Evolutionary conservation across 306 rosid species (phyloP), one percentile per base, ranked within the genome.

Genomic region (Chamaecrista fasciculata): DNA sequence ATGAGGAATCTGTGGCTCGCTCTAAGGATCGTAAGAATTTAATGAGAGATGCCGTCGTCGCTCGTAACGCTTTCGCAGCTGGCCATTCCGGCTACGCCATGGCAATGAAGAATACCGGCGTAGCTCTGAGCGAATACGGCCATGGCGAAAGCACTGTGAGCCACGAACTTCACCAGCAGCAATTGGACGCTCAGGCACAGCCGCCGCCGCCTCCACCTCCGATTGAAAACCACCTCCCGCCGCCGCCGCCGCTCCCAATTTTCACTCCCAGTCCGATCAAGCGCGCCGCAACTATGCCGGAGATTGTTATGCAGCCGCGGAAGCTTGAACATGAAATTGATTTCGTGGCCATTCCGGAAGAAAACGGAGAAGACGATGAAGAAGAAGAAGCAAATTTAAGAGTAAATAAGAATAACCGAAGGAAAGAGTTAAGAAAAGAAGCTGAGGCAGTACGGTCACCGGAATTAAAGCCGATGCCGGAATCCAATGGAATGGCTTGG

Each of bases 61-160:
- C 97, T 29, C 79, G 97, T 0, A 91, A 88, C 40, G 95, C 90
- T 71, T 91, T 91, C 55, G 89, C 97, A 31, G 77, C 97, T 15
- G 90, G 86, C 33, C 95, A 91, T 24, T 86, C 92, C 52, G 97
- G 89, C 60, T 91, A 87, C 56, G 56, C 88, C 31, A 62, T 84
- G 57, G 82, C 89, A 1, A 71, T 91, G 52, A 91, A 91, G 61
- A 84, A 86, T 76, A 82, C 92, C 65, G 97, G 97, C 37, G 95
- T 95, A 55, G 97, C 95, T 8, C 74, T 91, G 28, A 82, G 86
- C 23, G 95, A 91, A 56, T 91, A 84, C 48, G 90, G 79, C 47
- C 95, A 76, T 18, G 97, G 97, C 5, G 97, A 88, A 65, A 75
- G 87, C 19, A 80, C 82, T 52, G 70, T 57, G 10, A 61, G 67